Percentiles rank a stretch among this genome's conserved stretches.
These are phyloP conservation scores for Proliferodiscus dingleyae DNA, from an alignment of 2,329 filamentous ascomycete genomes.

Conservation along the genomic window DNA sequence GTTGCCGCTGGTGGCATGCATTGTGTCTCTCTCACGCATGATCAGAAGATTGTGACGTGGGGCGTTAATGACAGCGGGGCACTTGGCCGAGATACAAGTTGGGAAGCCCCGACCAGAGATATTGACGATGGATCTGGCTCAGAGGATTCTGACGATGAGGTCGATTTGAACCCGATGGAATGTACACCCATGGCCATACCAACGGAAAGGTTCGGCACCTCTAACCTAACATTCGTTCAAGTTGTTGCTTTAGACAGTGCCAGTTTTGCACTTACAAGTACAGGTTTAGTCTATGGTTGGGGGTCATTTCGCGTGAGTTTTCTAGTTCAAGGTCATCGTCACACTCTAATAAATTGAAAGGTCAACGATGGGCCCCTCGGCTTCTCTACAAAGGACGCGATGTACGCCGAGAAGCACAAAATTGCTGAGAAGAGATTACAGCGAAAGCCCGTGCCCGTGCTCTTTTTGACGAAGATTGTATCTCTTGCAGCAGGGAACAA, in stretches of 20 bases:
- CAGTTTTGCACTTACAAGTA: constrained; percentile 68
- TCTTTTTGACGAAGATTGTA: constrained; percentile 46
- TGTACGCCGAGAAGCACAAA: constrained; percentile 1
- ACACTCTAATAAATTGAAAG: constrained; percentile 30
- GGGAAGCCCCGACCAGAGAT: constrained; percentile 58
- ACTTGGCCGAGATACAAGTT: constrained; percentile 67
- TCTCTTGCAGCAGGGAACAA: constrained; percentile 49
- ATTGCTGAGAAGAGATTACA: constrained; percentile 19
- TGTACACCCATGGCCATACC: constrained; percentile 48
- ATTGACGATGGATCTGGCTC: constrained; percentile 38
- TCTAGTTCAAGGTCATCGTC: neutral
- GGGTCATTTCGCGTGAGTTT: constrained; percentile 66
- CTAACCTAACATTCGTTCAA: constrained; percentile 56
- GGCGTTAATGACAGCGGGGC: constrained; percentile 82
- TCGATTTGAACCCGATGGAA: constrained; percentile 57
- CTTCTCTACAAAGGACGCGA: constrained; percentile 32
- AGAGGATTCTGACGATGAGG: constrained; percentile 45
- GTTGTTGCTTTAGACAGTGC: constrained; percentile 70
- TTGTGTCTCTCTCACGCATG: constrained; percentile 66
- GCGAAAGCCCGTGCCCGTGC: constrained; percentile 18
- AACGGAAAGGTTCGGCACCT: constrained; percentile 43
- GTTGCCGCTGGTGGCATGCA: constrained; percentile 80
- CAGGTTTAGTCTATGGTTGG: constrained; percentile 76
- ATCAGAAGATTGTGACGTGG: constrained; percentile 79
- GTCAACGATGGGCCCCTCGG: constrained; percentile 59